Evolutionary conservation across 306 rosid species (phyloP), one percentile per base, ranked within the genome.

Genomic region (Malus fusca): DNA sequence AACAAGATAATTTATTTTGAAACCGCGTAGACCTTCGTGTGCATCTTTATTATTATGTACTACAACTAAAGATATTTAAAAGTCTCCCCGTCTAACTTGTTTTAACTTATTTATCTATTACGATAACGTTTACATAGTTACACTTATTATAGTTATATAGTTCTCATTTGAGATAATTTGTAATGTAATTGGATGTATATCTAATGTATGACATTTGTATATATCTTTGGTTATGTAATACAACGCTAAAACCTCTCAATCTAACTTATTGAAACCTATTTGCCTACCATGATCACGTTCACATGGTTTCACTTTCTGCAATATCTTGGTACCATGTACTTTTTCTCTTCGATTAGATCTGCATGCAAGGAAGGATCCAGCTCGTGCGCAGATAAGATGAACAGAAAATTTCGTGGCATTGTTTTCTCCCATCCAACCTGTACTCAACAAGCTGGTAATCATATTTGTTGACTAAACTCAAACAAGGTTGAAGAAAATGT

Each of bases 381-480:
- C 88, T 85, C 85, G 84, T 85, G 80, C 72, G 77, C 89, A 75
- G 72, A 46, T 63, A 51, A 53, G 31, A 28, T 60, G 70, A 69
- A 55, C 25, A 21, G 55, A 42, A 55, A 37, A 44, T 51, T 53
- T 58, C 59, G 23, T 60, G 69, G 44, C 59, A 70, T 71, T 79
- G 44, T 80, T 78, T 75, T 77, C 78, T 73, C 48, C 62, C 28
- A 44, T 80, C 84, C 77, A 86, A 77, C 82, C 90, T 91, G 97
- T 88, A 82, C 31, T 71, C 92, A 78, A 79, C 84, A 74, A 82
- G 75, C 26, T 46, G 73, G 89, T 84, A 86, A 88, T 89, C 88
- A 92, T 89, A 72, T 68, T 78, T 88, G 95, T 89, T 92, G 95
- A 92, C 95, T 85, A 86, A 82, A 75, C 69, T 68, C 77, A 43